These are phyloP conservation scores for Fusarium lateritium DNA, from an alignment of 2,329 filamentous ascomycete genomes.

Conservation along the genomic window DNA sequence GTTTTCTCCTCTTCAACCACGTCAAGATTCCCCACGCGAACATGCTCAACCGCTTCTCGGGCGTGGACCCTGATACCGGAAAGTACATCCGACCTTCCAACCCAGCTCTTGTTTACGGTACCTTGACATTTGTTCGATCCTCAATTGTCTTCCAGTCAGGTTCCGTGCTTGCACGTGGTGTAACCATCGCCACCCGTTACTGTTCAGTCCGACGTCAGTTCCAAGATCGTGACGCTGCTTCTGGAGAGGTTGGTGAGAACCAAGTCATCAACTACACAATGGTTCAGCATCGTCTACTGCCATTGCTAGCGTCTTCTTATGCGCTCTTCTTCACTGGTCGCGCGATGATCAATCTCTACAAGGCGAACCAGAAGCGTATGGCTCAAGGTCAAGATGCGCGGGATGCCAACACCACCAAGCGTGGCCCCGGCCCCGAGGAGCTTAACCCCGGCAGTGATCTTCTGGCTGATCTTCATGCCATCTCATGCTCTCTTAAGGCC, in stretches of 20 bases:
- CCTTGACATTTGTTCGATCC: slow-evolving; percentile 81
- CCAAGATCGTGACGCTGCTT: slow-evolving; percentile 78
- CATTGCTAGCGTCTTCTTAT: slow-evolving; percentile 80
- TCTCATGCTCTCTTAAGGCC: slow-evolving; percentile 82
- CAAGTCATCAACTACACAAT: slow-evolving; percentile 86
- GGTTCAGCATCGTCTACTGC: slow-evolving; percentile 81
- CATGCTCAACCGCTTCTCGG: slow-evolving; percentile 81
- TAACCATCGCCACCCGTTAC: slow-evolving; percentile 84
- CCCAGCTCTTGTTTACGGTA: slow-evolving; percentile 80
- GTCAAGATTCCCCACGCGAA: slow-evolving; percentile 79
- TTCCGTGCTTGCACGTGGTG: slow-evolving; percentile 78
- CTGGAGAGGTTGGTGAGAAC: slow-evolving; percentile 73
- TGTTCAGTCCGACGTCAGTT: slow-evolving; percentile 83
- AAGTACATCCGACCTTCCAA: slow-evolving; percentile 78
- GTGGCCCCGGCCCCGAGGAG: slow-evolving; percentile 78
- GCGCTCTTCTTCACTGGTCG: slow-evolving; percentile 86
- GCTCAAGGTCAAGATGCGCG: slow-evolving; percentile 58
- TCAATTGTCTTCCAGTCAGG: slow-evolving; percentile 82
- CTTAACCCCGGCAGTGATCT: slow-evolving; percentile 73
- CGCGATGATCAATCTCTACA: slow-evolving; percentile 81
- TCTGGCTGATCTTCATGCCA: slow-evolving; percentile 81
- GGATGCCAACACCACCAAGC: slow-evolving; percentile 56
- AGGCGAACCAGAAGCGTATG: slow-evolving; percentile 80
- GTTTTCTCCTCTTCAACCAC: slow-evolving; percentile 83
- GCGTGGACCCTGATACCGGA: slow-evolving; percentile 76